These are phyloP conservation scores for Jatropha curcas DNA, from an alignment of 345 rosid genomes.

Conservation along the genomic window DNA sequence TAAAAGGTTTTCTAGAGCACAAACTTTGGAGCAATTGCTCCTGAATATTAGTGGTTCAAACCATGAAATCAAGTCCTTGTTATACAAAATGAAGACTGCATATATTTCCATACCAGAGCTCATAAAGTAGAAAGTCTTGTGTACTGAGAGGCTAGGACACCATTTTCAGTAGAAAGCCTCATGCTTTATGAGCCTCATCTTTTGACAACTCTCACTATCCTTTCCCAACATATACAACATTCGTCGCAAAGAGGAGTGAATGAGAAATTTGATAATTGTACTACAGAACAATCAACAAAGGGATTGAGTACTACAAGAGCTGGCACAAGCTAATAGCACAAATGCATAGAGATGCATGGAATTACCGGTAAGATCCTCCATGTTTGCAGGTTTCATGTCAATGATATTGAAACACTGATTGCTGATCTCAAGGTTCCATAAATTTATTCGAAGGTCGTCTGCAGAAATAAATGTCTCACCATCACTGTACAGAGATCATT, in stretches of 20 bases:
- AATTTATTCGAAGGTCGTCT: conserved; percentile 64
- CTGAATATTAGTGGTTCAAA: too few species aligned
- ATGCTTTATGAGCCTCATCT: background rate
- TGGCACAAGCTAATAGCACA: background rate
- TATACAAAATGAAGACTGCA: too few species aligned
- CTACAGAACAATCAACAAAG: too few species aligned
- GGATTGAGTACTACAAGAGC: background rate
- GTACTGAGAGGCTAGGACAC: too few species aligned
- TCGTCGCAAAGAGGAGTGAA: background rate
- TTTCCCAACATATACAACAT: conserved; percentile 4
- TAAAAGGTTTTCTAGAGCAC: too few species aligned
- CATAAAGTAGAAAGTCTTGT: too few species aligned
- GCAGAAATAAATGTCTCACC: conserved; percentile 73
- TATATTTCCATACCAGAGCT: too few species aligned
- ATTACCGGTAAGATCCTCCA: conserved; percentile 73
- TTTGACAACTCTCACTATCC: background rate
- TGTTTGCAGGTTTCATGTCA: conserved; percentile 63
- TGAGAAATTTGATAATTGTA: background rate
- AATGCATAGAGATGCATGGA: conserved; percentile 1
- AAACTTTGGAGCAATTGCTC: too few species aligned
- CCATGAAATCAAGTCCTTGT: too few species aligned
- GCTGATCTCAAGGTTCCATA: conserved; percentile 70
- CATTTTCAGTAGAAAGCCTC: too few species aligned
- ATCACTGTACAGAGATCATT: conserved; percentile 47
- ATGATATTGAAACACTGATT: conserved; percentile 63